These are phyloP conservation scores for Drechslera avenae DNA, from an alignment of 2,329 filamentous ascomycete genomes.

Conservation along the genomic window DNA sequence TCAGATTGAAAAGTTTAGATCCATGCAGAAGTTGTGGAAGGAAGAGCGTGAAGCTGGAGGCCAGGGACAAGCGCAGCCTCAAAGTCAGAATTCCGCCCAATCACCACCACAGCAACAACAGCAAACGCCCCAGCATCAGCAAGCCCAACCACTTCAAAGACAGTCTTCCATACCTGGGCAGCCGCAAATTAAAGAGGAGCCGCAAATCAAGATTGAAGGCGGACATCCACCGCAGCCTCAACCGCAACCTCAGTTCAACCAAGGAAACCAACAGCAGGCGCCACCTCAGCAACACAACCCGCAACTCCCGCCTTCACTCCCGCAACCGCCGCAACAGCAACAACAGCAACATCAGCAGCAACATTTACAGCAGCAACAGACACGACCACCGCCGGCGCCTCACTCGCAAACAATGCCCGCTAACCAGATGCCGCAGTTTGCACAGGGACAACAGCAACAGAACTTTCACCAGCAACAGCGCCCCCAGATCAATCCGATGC, in stretches of 20 bases:
- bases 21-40: constrained; percentile 43
- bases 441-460: constrained; percentile 35
- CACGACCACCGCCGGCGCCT: constrained; percentile 36
- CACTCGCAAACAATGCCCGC: constrained; percentile 38
- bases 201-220: constrained; percentile 47
- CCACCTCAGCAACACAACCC: constrained; percentile 26
- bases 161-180: constrained; percentile 26
- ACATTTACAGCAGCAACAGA: constrained; percentile 24
- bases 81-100: constrained; percentile 9
- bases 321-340: neutral
- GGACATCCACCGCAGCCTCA: constrained; percentile 24
- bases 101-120: constrained; percentile 34
- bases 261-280: constrained; percentile 29
- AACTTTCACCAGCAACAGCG: constrained; percentile 40
- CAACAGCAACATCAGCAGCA: constrained; percentile 27
- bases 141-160: no score
- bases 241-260: constrained; percentile 26
- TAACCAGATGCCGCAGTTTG: constrained; percentile 34
- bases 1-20: constrained; percentile 45
- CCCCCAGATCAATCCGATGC: constrained; percentile 46
- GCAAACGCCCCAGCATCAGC: constrained; percentile 32
- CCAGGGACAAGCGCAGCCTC: constrained; percentile 35
- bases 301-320: constrained; percentile 27
- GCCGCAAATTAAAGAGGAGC: constrained; percentile 39
- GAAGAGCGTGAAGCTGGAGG: constrained; percentile 40